Evolutionary conservation across 192 early-diverging fungal genomes (phyloP).

Genomic region (Podochytrium sp.): DNA sequence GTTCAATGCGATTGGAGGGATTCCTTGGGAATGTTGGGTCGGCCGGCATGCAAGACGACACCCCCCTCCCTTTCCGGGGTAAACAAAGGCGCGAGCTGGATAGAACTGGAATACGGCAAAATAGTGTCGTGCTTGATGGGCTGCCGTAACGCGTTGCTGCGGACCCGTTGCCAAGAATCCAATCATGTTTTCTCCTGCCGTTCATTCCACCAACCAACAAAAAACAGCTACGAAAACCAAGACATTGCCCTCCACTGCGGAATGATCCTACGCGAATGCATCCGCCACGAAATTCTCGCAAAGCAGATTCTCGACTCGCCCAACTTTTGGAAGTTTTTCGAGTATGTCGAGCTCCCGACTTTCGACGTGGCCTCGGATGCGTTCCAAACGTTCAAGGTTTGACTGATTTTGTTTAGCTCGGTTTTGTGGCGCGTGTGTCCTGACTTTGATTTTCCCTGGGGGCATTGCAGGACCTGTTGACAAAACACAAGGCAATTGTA

Average conservation of each 20-base stretch:
- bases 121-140: no score
- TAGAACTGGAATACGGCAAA: no score
- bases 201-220: background rate
- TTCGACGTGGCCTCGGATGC: slow-evolving; percentile 99
- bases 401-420: no score
- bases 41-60: no score
- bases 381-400: slow-evolving; percentile 93
- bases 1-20: no score
- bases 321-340: slow-evolving; percentile 93
- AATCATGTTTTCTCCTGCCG: no score
- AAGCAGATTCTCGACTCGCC: slow-evolving; percentile 81
- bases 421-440: background rate
- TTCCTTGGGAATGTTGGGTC: no score
- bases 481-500: slow-evolving; percentile 91
- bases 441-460: background rate
- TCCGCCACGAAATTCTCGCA: slow-evolving; percentile 91
- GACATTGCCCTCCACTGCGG: slow-evolving; percentile 98
- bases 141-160: no score
- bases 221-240: slow-evolving; percentile 84
- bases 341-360: slow-evolving; percentile 94
- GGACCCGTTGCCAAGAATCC: no score
- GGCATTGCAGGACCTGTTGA: slow-evolving; percentile 82
- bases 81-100: no score
- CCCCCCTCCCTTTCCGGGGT: no score
- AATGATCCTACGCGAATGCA: slow-evolving; percentile 94